phyloP scores from a whole-genome alignment of 2,329 filamentous ascomycete species.

The Talaromyces sp. region DNA sequence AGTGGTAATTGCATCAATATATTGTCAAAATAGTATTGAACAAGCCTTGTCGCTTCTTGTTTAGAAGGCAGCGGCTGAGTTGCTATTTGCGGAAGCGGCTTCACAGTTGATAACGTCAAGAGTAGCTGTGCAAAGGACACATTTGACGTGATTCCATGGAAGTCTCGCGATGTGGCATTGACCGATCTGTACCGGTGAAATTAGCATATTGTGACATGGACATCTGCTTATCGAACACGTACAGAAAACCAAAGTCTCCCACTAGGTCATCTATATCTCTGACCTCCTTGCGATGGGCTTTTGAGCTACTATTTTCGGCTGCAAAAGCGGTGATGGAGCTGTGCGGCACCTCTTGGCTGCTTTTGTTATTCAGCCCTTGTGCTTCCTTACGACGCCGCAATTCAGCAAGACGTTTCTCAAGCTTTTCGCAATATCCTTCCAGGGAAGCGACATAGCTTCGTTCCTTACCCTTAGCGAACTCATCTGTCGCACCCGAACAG shows the following conservation, averaged over 20 bases:
- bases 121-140: slow-evolving; percentile 21
- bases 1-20: slow-evolving; percentile 76
- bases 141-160: slow-evolving; percentile 68
- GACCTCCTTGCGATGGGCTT: slow-evolving; percentile 61
- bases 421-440: slow-evolving; percentile 83
- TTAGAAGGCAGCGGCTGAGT: slow-evolving; percentile 66
- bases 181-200: slow-evolving; percentile 61
- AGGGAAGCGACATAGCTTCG: slow-evolving; percentile 93
- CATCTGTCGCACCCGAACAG: slow-evolving; percentile 91
- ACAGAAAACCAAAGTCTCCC: slow-evolving; percentile 90
- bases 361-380: slow-evolving; percentile 19
- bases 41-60: slow-evolving; percentile 62
- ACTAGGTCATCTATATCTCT: slow-evolving; percentile 87
- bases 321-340: slow-evolving; percentile 37
- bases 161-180: slow-evolving; percentile 90
- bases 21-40: slow-evolving; percentile 82
- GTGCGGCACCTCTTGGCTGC: slow-evolving; percentile 29
- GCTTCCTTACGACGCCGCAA: slow-evolving; percentile 32
- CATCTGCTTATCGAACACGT: not conserved
- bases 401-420: slow-evolving; percentile 68
- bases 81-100: slow-evolving; percentile 61
- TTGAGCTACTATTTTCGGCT: slow-evolving; percentile 26
- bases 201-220: slow-evolving; percentile 17
- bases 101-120: slow-evolving; percentile 70
- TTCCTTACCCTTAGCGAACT: slow-evolving; percentile 93